A percentile compares a stretch with the other conserved stretches of the same genome.
Evolutionary conservation across 768 basidiomycete genomes (phyloP).

Genomic region (Boletus rubescentipes): DNA sequence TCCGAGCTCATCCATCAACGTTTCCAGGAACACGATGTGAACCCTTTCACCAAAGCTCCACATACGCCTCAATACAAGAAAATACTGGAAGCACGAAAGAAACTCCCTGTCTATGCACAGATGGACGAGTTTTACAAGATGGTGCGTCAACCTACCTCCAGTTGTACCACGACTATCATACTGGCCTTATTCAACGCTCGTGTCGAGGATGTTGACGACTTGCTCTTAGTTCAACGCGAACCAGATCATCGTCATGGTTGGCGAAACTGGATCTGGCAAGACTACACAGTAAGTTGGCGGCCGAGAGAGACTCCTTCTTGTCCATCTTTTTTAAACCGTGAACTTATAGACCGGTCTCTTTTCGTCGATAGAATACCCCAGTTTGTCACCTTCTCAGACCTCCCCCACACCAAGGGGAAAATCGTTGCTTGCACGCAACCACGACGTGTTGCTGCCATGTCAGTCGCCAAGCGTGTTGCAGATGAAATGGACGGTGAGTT

Average conservation of each 20-base stretch:
- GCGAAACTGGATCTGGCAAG: constrained; percentile 95
- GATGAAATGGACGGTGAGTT: constrained; percentile 96
- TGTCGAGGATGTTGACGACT: not conserved
- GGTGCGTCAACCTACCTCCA: constrained; percentile 48
- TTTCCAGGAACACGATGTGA: constrained; percentile 68
- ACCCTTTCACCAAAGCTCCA: constrained; percentile 85
- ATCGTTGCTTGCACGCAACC: constrained; percentile 97
- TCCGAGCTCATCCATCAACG: not conserved
- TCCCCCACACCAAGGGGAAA: constrained; percentile 88
- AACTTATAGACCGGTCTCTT: constrained; percentile 31
- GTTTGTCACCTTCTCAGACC: constrained; percentile 90
- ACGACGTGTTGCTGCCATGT: constrained; percentile 95
- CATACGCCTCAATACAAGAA: constrained; percentile 80
- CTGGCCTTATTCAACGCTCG: not conserved
- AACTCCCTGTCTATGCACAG: constrained; percentile 87
- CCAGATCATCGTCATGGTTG: constrained; percentile 89
- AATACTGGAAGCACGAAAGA: constrained; percentile 81
- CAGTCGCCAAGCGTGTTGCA: constrained; percentile 96
- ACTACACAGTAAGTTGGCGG: constrained; percentile 78
- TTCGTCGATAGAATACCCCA: constrained; percentile 79
- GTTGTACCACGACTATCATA: not conserved
- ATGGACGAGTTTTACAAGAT: constrained; percentile 92
- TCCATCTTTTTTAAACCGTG: constrained; percentile 19
- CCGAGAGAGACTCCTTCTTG: constrained; percentile 17
- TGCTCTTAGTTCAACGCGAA: constrained; percentile 34